Conservation (phyloP, 2,329 filamentous ascomycete species). For the Colletotrichum endophyticum region DNA sequence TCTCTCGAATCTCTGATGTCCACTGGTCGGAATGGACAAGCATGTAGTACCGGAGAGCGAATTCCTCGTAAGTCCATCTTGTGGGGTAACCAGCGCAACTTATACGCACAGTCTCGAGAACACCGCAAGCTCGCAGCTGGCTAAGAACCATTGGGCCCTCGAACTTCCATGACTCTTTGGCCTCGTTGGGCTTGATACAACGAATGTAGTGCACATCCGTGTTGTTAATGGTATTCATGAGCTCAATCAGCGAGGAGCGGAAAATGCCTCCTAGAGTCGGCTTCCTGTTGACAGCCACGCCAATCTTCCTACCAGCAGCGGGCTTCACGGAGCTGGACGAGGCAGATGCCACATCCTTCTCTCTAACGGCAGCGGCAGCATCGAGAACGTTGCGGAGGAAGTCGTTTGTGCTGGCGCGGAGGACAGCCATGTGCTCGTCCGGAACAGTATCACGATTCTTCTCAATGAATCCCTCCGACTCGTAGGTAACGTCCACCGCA, state of each 20-base stretch:
- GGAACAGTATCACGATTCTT: conserved; percentile 99
- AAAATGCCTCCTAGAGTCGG: conserved; percentile 98
- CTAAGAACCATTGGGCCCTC: conserved; percentile 98
- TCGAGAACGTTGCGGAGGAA: conserved; percentile 88
- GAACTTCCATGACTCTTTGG: conserved; percentile 96
- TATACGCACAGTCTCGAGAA: conserved; percentile 96
- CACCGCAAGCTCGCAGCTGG: conserved; percentile 96
- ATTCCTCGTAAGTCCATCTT: conserved; percentile 98
- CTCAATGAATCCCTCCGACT: conserved; percentile 98
- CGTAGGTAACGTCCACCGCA: conserved; percentile 96
- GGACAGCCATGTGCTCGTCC: conserved; percentile 95
- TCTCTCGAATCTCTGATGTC: conserved; percentile 91
- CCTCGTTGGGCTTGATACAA: conserved; percentile 98
- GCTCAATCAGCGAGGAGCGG: conserved; percentile 96
- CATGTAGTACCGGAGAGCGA: conserved; percentile 98
- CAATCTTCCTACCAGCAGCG: conserved; percentile 82
- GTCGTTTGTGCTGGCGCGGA: conserved; percentile 80
- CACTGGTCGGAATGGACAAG: conserved; percentile 86
- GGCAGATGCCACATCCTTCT: conserved; percentile 78
- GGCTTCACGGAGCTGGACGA: conserved; percentile 78
- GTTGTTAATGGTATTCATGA: conserved; percentile 97
- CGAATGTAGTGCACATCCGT: conserved; percentile 99
- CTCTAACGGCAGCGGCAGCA: conserved; percentile 83
- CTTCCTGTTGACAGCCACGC: conserved; percentile 92
- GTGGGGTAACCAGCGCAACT: conserved; percentile 97